phyloP scores from a whole-genome alignment of 768 basidiomycete genomes.

The Xerocomus potaroensis region DNA sequence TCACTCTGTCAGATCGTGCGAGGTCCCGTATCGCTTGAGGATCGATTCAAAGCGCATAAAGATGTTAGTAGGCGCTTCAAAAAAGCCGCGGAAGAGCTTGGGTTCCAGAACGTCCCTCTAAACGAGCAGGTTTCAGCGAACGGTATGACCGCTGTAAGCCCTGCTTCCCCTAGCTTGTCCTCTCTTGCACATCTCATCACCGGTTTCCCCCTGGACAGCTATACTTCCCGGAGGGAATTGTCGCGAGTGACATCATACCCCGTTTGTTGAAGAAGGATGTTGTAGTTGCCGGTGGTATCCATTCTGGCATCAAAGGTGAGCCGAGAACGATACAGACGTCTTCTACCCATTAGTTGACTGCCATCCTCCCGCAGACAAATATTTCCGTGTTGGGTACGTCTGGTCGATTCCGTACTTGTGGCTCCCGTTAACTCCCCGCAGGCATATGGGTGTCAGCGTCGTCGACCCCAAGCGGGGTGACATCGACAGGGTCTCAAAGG shows the following conservation, averaged over 20 bases:
- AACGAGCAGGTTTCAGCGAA: slow-evolving; percentile 68
- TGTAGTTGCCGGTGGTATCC: slow-evolving; percentile 85
- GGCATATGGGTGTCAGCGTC: slow-evolving; percentile 90
- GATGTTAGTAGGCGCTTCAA: slow-evolving; percentile 68
- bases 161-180: neutral
- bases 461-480: slow-evolving; percentile 69
- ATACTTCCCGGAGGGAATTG: slow-evolving; percentile 81
- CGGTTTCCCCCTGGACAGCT: slow-evolving; percentile 36
- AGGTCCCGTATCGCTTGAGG: slow-evolving; percentile 58
- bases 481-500: slow-evolving; percentile 64
- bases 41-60: slow-evolving; percentile 75
- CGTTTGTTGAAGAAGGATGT: slow-evolving; percentile 67
- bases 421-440: slow-evolving; percentile 22
- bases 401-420: neutral
- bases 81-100: slow-evolving; percentile 57
- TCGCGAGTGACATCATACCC: slow-evolving; percentile 71
- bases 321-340: slow-evolving; percentile 2
- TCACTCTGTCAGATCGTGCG: slow-evolving; percentile 72
- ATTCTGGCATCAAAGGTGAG: slow-evolving; percentile 77
- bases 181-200: neutral
- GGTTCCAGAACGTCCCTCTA: slow-evolving; percentile 69
- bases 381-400: slow-evolving; percentile 83
- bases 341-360: slow-evolving; percentile 6
- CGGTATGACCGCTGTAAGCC: slow-evolving; percentile 86
- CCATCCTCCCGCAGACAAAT: slow-evolving; percentile 51